Evolutionary conservation across 78 protist genomes (phyloP), one percentile per base, ranked within the genome.

Genomic region (Creolimax fragrantissima): DNA sequence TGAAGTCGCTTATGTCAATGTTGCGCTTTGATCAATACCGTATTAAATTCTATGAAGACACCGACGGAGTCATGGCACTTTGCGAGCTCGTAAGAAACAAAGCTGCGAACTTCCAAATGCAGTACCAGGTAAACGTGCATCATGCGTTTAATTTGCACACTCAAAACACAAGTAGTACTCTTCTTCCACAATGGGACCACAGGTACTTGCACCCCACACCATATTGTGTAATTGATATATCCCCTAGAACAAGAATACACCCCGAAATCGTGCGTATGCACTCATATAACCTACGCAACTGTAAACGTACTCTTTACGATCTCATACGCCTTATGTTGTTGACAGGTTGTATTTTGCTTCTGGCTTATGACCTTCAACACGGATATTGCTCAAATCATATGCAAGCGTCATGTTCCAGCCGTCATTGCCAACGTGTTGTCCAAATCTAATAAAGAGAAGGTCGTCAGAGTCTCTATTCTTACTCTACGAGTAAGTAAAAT

Each of bases 321-420:
- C n/a, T n/a, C n/a, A n/a, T n/a, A n/a, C n/a, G n/a, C n/a, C n/a
- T n/a, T n/a, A n/a, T n/a, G n/a, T n/a, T n/a, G n/a, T n/a, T n/a
- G n/a, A n/a, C n/a, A n/a, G n/a, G 41, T 84, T 66, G 36, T 96
- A 90, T 95, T 35, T 93, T 42, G 89, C 93, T 44, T 95, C 37
- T 96, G 98, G 98, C 81, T 94, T n/a, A 84, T 96, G 42, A 90
- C 96, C 3, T 96, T 43, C 95, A 92, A 85, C 89, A 3, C 41
- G 58, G 89, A 44, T 4, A 81, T 96, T 47, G 94, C 93, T 7
- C 41, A 6, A 17, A 32, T 32, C 35, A 41, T 89, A 42, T 35
- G 83, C n/a, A 81, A 81, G 43, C 83, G 37, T 4, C 42, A 86
- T 11, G 41, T 86, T 32, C 44, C 42, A 6, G n/a, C 45, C 44